Evolutionary conservation across 345 rosid genomes (phyloP).

Genomic region (Acer yangbiense): DNA sequence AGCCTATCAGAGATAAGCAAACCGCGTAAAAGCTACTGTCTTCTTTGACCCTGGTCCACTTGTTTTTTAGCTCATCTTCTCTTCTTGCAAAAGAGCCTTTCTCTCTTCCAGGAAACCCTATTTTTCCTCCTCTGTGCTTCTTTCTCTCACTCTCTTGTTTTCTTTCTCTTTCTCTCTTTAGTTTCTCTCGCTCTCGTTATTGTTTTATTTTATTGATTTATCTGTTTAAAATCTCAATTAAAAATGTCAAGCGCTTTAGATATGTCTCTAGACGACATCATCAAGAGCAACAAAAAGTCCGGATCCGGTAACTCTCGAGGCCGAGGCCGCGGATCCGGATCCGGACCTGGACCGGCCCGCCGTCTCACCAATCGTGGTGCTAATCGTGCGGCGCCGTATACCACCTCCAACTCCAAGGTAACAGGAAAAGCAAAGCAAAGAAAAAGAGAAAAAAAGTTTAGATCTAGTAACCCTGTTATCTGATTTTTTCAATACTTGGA

Average conservation of each 20-base stretch:
- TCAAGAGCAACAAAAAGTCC: constrained; percentile 76
- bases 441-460: constrained; percentile 2
- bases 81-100: neutral
- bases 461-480: neutral
- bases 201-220: constrained; percentile 4
- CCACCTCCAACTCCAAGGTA: constrained; percentile 57
- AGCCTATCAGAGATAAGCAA: neutral
- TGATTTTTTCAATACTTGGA: neutral
- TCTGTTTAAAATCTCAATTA: neutral
- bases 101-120: constrained; percentile 20
- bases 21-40: neutral
- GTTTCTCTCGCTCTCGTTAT: neutral
- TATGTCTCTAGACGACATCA: constrained; percentile 96
- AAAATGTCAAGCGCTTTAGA: constrained; percentile 87
- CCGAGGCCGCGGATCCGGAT: constrained; percentile 59
- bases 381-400: constrained; percentile 65
- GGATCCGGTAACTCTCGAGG: constrained; percentile 60
- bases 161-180: neutral
- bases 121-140: neutral
- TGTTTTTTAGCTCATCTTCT: neutral
- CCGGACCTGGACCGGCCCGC: constrained; percentile 75
- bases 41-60: neutral
- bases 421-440: neutral
- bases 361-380: constrained; percentile 64
- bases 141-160: neutral